Base-by-base conservation (phyloP, 805 yeast genomes). In the Lipomyces orientalis region DNA sequence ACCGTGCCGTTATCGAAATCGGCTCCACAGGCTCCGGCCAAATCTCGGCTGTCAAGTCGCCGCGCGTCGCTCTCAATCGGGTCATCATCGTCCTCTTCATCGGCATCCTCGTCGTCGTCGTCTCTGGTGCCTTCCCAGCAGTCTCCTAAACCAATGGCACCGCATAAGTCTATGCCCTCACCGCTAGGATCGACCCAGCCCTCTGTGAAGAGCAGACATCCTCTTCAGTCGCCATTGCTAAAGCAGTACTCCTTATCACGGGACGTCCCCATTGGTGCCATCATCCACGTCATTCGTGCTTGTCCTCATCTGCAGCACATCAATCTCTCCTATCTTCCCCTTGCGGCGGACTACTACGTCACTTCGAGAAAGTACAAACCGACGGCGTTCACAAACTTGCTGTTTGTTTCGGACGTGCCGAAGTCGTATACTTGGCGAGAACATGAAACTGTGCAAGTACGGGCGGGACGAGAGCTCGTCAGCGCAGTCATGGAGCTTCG, bases 191-290 rank as follows among this genome's bases (percentile, higher is more conserved):
- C 43, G 29, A 34, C 51, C 19, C 22, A 33, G 14, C 16, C 19
- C 1, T 93, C 90, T 75, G 95, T 95, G 1, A 76, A 79, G 58
- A 86, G 87, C 54, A 88, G 85, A 75, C 74, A 72, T 54, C 74
- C 74, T 12, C 65, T 69, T 25, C 74, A 72, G 54, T 71, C 74
- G 39, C 85, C 86, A 65, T 86, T 88, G 70, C 76, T 91, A 49
- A 73, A 82, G 63, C 88, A 86, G 76, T 90, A 89, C 77, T 82
- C 91, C 2, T 81, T 84, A 25, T 83, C 88, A n/a, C 86, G 84
- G 71, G 97, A 92, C 76, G 75, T 92, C 6, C 97, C 97, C 0
- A 79, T 89, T 35, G 97, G 97, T 0, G 86, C 87, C 69, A 74
- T 93, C 9, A 75, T 92, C 14, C 96, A 90, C 75, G 74, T 91